Evolutionary conservation across 2,329 filamentous ascomycete species (phyloP).

Genomic region (Colletotrichum tofieldiae): DNA sequence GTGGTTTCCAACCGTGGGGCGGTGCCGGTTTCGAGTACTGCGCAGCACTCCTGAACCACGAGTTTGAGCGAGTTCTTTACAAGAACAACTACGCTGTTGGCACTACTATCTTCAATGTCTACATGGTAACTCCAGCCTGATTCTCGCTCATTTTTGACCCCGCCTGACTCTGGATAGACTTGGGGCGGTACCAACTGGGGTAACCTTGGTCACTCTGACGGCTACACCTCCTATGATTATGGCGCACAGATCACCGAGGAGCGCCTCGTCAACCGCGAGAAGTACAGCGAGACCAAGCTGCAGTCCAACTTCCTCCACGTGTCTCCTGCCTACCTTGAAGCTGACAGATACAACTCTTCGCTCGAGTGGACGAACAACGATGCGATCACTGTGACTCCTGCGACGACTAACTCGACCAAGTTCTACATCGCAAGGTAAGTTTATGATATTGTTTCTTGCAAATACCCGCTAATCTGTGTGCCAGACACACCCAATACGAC

Average conservation of each 20-base stretch:
- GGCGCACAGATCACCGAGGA: constrained; percentile 73
- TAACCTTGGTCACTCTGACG: constrained; percentile 76
- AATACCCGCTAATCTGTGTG: constrained; percentile 1
- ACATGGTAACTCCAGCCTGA: constrained; percentile 69
- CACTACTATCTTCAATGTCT: constrained; percentile 76
- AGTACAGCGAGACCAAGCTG: constrained; percentile 82
- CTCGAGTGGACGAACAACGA: constrained; percentile 53
- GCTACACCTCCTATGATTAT: constrained; percentile 68
- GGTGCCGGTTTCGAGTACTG: constrained; percentile 78
- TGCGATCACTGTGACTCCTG: constrained; percentile 71
- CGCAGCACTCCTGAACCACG: constrained; percentile 72
- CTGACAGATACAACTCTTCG: constrained; percentile 57
- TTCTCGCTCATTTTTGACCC: too few relatives aligned
- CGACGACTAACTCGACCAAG: constrained; percentile 67
- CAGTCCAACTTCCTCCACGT: constrained; percentile 79
- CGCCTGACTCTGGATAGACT: constrained; percentile 56
- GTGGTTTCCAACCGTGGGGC: constrained; percentile 80
- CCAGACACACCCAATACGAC: constrained; percentile 75
- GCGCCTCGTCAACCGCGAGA: constrained; percentile 75
- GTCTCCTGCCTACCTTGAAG: constrained; percentile 76
- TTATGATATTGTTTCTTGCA: too few relatives aligned
- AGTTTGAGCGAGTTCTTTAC: constrained; percentile 82
- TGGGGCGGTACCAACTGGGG: constrained; percentile 86
- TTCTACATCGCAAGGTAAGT: constrained; percentile 66
- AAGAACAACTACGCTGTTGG: constrained; percentile 79